Conservation (phyloP, 495 filamentous ascomycete genomes). For the Neurospora sp. region DNA sequence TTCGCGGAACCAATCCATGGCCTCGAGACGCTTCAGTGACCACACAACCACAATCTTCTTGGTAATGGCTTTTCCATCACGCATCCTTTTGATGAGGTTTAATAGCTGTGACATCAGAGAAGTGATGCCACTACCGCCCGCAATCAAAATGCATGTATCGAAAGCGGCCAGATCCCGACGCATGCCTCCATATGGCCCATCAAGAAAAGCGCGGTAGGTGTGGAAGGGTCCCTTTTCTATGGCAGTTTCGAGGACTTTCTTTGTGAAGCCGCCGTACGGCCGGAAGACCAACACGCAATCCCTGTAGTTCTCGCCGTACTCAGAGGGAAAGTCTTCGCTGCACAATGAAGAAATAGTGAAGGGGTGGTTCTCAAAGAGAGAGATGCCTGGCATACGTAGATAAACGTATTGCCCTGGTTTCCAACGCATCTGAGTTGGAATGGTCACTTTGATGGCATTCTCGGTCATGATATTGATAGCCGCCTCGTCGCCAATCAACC, state of each 20-base stretch:
- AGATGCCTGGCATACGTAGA: slow-evolving; percentile 83
- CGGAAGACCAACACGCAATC: slow-evolving; percentile 87
- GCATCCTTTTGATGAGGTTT: slow-evolving; percentile 88
- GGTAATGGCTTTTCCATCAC: slow-evolving; percentile 84
- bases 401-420: slow-evolving; percentile 92
- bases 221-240: slow-evolving; percentile 72
- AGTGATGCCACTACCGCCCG: slow-evolving; percentile 90
- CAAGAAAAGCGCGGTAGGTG: slow-evolving; percentile 80
- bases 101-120: slow-evolving; percentile 83
- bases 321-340: slow-evolving; percentile 75
- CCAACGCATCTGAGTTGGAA: slow-evolving; percentile 89
- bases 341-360: slow-evolving; percentile 90
- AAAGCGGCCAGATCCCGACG: slow-evolving; percentile 84
- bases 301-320: slow-evolving; percentile 74
- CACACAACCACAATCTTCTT: slow-evolving; percentile 83
- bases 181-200: slow-evolving; percentile 93
- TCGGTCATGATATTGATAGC: slow-evolving; percentile 80
- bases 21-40: slow-evolving; percentile 80
- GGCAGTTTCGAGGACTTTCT: slow-evolving; percentile 64
- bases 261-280: slow-evolving; percentile 82
- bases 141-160: slow-evolving; percentile 84
- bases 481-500: slow-evolving; percentile 79
- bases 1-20: slow-evolving; percentile 97
- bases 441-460: slow-evolving; percentile 85
- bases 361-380: slow-evolving; percentile 82